Evolutionary conservation across 345 rosid species (phyloP), one percentile per base, ranked within the genome.

Genomic region (Ceriops decandra): DNA sequence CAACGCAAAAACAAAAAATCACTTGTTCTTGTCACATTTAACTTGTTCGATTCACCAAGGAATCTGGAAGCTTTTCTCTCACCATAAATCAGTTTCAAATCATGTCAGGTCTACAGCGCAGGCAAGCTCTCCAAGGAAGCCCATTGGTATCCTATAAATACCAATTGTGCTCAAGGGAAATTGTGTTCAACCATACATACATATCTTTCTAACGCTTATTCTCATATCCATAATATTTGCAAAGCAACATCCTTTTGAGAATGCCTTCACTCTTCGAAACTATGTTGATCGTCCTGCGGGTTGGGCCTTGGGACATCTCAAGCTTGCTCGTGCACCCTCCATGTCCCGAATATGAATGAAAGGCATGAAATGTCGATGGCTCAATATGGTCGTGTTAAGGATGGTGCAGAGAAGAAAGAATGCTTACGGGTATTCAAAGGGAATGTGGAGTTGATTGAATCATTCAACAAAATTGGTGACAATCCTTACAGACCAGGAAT

Each of bases 391-490:
- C 74, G 82, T 2, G 52, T 84, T 54, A 21, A 61, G 0, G 64
- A 67, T 35, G 5, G 24, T 2, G 76, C 72, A 7, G 89, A 86
- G 36, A 79, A 77, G 70, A 73, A 59, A 2, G 71, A 1, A 32
- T 76, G 85, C 6, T 74, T 80, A 8, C 9, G 70, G 27, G 83
- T 77, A 8, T 87, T 87, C 64, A 81, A 72, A 74, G 76, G 67
- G 52, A 87, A 84, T 67, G 61, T 86, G 58, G 64, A 81, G 46
- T 79, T 71, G 20, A 68, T 86, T 0, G 77, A 84, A 11, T 68
- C 60, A 7, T 83, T 77, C 71, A 86, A 83, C 70, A 76, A 71
- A 13, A 72, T 60, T 0, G 62, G 61, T 27, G 78, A 67, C 42
- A 60, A 0, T 49, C 67, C 77, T 53, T 84, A 73, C 63, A 66